Percentiles rank a stretch among this genome's conserved stretches.
These are phyloP conservation scores for Chalaropsis thielavioides DNA, from an alignment of 2,329 filamentous ascomycete genomes.

Conservation along the genomic window DNA sequence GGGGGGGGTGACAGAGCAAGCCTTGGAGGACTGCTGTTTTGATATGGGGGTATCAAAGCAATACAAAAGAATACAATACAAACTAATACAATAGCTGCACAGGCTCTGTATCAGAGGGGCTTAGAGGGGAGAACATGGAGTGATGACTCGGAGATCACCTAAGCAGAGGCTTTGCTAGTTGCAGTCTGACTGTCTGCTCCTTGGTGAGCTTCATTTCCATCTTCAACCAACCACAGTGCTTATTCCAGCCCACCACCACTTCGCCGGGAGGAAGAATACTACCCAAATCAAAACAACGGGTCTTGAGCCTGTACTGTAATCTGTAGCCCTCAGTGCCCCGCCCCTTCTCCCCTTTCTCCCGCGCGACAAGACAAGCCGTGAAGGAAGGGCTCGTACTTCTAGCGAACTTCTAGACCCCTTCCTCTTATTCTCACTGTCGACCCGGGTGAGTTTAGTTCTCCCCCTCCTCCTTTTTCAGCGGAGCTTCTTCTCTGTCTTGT, in stretches of 20 bases:
- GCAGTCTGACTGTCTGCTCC: not conserved
- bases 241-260: not conserved
- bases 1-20: not conserved
- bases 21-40: too few relatives aligned
- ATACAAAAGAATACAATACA: not conserved
- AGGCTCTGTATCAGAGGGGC: not conserved
- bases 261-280: not conserved
- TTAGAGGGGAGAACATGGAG: not conserved
- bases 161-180: not conserved
- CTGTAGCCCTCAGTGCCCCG: not conserved
- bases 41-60: not conserved
- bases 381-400: not conserved
- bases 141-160: not conserved
- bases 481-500: not conserved
- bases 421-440: not conserved
- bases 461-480: not conserved
- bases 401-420: constrained; percentile 1
- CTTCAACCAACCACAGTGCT: not conserved
- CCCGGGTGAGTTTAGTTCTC: not conserved
- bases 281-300: not conserved
- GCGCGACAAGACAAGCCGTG: not conserved
- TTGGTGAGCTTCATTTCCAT: not conserved
- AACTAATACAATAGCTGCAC: not conserved
- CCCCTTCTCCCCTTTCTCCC: not conserved
- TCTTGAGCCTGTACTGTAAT: not conserved